Evolutionary conservation across 306 rosid genomes (phyloP).

Genomic region (Amphicarpaea edgeworthii): DNA sequence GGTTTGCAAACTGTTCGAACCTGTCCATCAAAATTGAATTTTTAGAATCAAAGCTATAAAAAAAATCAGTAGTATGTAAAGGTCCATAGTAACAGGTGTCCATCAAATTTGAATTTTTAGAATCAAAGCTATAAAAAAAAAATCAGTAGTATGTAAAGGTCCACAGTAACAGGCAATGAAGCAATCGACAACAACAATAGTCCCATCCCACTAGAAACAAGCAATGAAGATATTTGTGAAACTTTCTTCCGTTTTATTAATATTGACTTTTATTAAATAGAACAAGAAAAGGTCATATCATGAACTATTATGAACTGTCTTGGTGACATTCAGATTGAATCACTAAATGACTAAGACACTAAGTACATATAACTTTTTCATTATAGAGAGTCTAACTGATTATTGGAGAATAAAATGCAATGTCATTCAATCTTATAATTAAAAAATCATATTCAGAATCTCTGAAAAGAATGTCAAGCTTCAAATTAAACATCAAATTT

Average conservation of each 20-base stretch:
- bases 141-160: constrained; percentile 11
- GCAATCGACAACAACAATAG: not conserved
- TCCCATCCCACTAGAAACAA: not conserved
- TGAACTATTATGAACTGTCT: not conserved
- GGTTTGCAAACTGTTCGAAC: constrained; percentile 88
- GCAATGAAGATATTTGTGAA: constrained; percentile 16
- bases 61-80: constrained; percentile 9
- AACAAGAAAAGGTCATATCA: constrained; percentile 20
- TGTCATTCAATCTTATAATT: constrained; percentile 1
- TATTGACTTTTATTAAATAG: constrained; percentile 15
- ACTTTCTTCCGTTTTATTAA: constrained; percentile 5
- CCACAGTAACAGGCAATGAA: not conserved
- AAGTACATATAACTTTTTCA: not conserved
- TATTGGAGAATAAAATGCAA: constrained; percentile 15
- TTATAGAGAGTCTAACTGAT: not conserved
- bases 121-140: constrained; percentile 27
- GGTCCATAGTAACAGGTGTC: constrained; percentile 32
- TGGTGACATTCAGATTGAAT: constrained; percentile 14
- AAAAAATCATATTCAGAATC: constrained; percentile 21
- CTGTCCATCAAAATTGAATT: constrained; percentile 48
- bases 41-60: constrained; percentile 37
- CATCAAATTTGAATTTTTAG: constrained; percentile 36
- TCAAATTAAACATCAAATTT: constrained; percentile 31
- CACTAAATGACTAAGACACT: not conserved
- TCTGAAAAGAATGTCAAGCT: not conserved